phyloP scores from a whole-genome alignment of 495 filamentous ascomycete species.

The Chaetomidium leptoderma region DNA sequence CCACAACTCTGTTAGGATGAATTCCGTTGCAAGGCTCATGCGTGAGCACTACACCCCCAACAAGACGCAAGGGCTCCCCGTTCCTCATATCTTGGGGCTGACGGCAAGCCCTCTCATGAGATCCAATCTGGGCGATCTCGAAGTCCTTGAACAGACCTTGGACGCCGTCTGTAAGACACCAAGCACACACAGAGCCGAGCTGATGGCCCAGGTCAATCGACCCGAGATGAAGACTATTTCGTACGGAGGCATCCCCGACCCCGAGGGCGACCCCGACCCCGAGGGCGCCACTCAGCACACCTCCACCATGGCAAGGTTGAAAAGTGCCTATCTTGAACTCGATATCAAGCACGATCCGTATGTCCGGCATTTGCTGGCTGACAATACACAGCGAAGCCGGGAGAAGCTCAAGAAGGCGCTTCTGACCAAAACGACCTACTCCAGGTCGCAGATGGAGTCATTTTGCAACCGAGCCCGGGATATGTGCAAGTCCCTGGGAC shows the following conservation, averaged over 20 bases:
- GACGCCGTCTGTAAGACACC: slow-evolving; percentile 71
- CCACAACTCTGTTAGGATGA: slow-evolving; percentile 61
- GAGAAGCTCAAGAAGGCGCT: slow-evolving; percentile 46
- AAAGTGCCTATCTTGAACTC: slow-evolving; percentile 39
- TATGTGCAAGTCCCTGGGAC: slow-evolving; percentile 64
- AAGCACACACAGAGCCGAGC: slow-evolving; percentile 63
- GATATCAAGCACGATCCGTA: slow-evolving; percentile 69
- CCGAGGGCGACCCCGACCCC: neutral
- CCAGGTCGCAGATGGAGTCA: slow-evolving; percentile 56
- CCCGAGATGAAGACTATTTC: slow-evolving; percentile 55
- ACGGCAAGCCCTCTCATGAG: slow-evolving; percentile 78
- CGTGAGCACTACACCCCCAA: slow-evolving; percentile 59
- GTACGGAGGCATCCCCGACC: slow-evolving; percentile 35
- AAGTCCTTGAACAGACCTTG: slow-evolving; percentile 67
- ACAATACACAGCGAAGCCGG: slow-evolving; percentile 35
- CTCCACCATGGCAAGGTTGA: slow-evolving; percentile 34
- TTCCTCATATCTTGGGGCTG: slow-evolving; percentile 76
- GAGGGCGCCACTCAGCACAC: slow-evolving; percentile 18
- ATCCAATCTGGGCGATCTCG: slow-evolving; percentile 48
- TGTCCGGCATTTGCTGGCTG: slow-evolving; percentile 47
- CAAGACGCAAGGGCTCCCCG: slow-evolving; percentile 31
- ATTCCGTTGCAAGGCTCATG: slow-evolving; percentile 78
- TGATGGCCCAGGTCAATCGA: slow-evolving; percentile 62
- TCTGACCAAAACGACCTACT: slow-evolving; percentile 55
- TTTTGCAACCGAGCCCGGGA: slow-evolving; percentile 49